These are phyloP conservation scores for Moniliella sp. DNA, from an alignment of 1,284 basidiomycete genomes.

Conservation along the genomic window DNA sequence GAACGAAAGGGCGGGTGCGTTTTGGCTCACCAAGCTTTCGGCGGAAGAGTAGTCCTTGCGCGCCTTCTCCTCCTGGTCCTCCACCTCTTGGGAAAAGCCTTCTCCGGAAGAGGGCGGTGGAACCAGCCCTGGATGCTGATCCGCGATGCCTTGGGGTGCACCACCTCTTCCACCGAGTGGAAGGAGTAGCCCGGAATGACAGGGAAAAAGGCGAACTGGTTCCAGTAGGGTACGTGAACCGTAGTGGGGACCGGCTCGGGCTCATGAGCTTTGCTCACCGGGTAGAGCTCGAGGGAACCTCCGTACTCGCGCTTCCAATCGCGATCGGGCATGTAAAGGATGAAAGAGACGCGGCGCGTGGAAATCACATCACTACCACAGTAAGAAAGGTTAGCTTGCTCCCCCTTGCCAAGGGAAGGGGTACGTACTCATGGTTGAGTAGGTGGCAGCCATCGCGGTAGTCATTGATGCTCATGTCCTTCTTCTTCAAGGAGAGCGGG, in stretches of 20 bases:
- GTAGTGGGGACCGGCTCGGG: slow-evolving; percentile 19
- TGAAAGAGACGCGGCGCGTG: slow-evolving; percentile 78
- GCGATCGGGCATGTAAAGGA: slow-evolving; percentile 77
- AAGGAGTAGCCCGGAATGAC: slow-evolving; percentile 64
- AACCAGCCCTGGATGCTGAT: slow-evolving; percentile 80
- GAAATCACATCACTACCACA: slow-evolving; percentile 99
- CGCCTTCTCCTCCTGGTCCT: slow-evolving; percentile 20
- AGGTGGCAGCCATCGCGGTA: slow-evolving; percentile 70
- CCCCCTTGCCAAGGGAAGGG: no score
- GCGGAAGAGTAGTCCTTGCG: slow-evolving; percentile 18
- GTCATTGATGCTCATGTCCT: slow-evolving; percentile 83
- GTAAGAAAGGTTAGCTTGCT: no score
- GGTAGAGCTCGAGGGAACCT: slow-evolving; percentile 86
- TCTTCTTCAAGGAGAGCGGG: slow-evolving; percentile 66
- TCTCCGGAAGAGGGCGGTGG: slow-evolving; percentile 69
- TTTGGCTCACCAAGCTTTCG: slow-evolving; percentile 30
- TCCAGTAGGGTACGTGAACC: slow-evolving; percentile 48
- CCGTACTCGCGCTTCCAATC: slow-evolving; percentile 60
- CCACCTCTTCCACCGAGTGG: slow-evolving; percentile 86
- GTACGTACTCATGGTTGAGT: slow-evolving; percentile 41
- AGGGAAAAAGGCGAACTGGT: slow-evolving; percentile 90
- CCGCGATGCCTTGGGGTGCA: slow-evolving; percentile 15
- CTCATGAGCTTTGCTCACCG: slow-evolving; percentile 34
- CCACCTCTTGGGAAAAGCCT: slow-evolving; percentile 49
- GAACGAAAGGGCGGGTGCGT: slow-evolving; percentile 46